Percentiles rank a stretch among this genome's conserved stretches.
phyloP scores from a whole-genome alignment of 1,284 basidiomycete genomes.

The Bjerkandera adusta region DNA sequence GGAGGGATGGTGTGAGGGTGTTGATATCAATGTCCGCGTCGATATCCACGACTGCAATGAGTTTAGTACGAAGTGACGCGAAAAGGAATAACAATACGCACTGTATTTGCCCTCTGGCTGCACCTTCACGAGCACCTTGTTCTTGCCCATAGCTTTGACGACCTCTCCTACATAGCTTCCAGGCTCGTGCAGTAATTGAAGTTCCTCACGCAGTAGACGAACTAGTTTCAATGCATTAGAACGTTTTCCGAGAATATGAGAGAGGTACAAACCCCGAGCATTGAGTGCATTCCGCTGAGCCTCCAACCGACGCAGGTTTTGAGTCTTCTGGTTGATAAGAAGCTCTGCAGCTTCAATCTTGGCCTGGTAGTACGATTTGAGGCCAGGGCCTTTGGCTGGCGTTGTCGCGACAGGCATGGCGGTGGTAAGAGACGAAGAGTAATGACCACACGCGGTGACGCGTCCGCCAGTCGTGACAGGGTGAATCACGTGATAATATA shows the following conservation, averaged over 20 bases:
- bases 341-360: slow-evolving; percentile 95
- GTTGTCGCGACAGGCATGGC: slow-evolving; percentile 52
- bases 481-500: too few relatives aligned
- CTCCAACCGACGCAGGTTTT: slow-evolving; percentile 93
- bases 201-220: slow-evolving; percentile 86
- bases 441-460: too few relatives aligned
- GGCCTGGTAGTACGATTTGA: slow-evolving; percentile 91
- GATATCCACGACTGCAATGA: slow-evolving; percentile 82
- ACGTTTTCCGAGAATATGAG: neutral
- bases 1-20: slow-evolving; percentile 82
- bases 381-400: slow-evolving; percentile 48
- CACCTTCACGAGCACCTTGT: slow-evolving; percentile 97
- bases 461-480: too few relatives aligned
- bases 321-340: slow-evolving; percentile 93
- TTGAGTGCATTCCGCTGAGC: slow-evolving; percentile 97
- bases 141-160: slow-evolving; percentile 99
- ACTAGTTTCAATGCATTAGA: slow-evolving; percentile 43
- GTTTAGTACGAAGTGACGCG: neutral
- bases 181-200: slow-evolving; percentile 94
- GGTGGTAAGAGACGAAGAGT: neutral
- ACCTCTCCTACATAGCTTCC: slow-evolving; percentile 98
- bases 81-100: slow-evolving; percentile 37
- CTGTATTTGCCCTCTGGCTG: slow-evolving; percentile 99
- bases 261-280: slow-evolving; percentile 68
- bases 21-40: slow-evolving; percentile 86